Percentiles rank a stretch among this genome's conserved stretches.
phyloP scores from a whole-genome alignment of 352 stramenopile genomes.

The Phytopythium litorale region DNA sequence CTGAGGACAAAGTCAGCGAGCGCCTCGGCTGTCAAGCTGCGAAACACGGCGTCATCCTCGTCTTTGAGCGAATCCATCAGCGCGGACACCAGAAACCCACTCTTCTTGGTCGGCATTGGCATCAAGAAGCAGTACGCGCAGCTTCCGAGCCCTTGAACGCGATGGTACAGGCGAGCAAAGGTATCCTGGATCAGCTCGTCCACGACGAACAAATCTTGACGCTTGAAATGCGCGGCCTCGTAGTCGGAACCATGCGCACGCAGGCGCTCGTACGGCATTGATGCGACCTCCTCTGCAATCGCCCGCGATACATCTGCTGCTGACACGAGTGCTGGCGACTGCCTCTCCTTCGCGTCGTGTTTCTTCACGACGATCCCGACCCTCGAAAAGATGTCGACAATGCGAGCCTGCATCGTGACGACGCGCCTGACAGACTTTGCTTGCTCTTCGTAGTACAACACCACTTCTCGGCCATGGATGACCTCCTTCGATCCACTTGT shows the following conservation, averaged over 20 bases:
- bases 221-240: constrained; percentile 70
- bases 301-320: constrained; percentile 45
- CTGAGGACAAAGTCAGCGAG: constrained; percentile 56
- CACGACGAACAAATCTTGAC: constrained; percentile 77
- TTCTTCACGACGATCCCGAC: constrained; percentile 27
- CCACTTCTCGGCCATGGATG: neutral
- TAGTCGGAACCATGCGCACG: constrained; percentile 28
- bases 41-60: constrained; percentile 44
- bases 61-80: constrained; percentile 79
- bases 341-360: neutral
- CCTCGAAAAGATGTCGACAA: constrained; percentile 41
- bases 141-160: constrained; percentile 62
- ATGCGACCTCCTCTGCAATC: constrained; percentile 56
- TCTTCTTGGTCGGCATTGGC: constrained; percentile 56
- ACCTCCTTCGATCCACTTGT: constrained; percentile 3
- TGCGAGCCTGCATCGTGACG: constrained; percentile 45
- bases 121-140: constrained; percentile 53
- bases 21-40: constrained; percentile 35
- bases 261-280: constrained; percentile 49
- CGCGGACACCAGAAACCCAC: constrained; percentile 72
- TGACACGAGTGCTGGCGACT: constrained; percentile 9
- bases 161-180: constrained; percentile 43
- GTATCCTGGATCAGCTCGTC: constrained; percentile 65
- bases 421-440: constrained; percentile 41
- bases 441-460: constrained; percentile 55